A percentile compares a stretch with the other conserved stretches of the same genome.
phyloP scores from a whole-genome alignment of 129 eudicot species.

The Logfia minima region DNA sequence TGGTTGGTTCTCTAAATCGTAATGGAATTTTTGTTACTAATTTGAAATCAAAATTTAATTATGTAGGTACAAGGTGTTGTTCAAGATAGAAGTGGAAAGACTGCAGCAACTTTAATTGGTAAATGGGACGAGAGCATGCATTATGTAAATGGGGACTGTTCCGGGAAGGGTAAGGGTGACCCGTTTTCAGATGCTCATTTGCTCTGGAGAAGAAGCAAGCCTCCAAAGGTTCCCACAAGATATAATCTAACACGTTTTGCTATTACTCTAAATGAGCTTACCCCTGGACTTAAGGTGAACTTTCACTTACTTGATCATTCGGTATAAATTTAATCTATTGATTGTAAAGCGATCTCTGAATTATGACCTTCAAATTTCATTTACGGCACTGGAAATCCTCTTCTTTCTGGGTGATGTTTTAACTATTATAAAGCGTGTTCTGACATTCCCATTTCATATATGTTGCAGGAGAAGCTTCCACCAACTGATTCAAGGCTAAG shows the following conservation, averaged over 20 bases:
- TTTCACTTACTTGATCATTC: neutral
- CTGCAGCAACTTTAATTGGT: conserved; percentile 86
- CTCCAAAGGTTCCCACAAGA: conserved; percentile 82
- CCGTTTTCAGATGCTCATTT: conserved; percentile 62
- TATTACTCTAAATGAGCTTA: conserved; percentile 86
- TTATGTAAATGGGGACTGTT: conserved; percentile 70
- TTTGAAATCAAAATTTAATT: conserved; percentile 1
- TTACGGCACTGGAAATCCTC: neutral
- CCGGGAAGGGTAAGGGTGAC: conserved; percentile 72
- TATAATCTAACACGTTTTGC: conserved; percentile 93
- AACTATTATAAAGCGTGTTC: neutral
- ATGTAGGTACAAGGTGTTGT: conserved; percentile 91
- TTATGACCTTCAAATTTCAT: neutral
- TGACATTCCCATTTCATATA: neutral
- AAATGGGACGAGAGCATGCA: conserved; percentile 99
- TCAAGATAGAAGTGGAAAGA: conserved; percentile 82
- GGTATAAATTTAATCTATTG: neutral
- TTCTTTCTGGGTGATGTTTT: neutral
- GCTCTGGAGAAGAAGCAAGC: conserved; percentile 95
- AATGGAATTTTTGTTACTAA: neutral
- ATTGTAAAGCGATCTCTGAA: neutral
- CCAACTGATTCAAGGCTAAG: conserved; percentile 97
- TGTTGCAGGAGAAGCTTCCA: conserved; percentile 75
- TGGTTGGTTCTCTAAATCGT: neutral
- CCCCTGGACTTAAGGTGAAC: conserved; percentile 70